These are phyloP conservation scores for Metschnikowia lochheadii DNA, from an alignment of 805 yeast genomes.

Conservation along the genomic window DNA sequence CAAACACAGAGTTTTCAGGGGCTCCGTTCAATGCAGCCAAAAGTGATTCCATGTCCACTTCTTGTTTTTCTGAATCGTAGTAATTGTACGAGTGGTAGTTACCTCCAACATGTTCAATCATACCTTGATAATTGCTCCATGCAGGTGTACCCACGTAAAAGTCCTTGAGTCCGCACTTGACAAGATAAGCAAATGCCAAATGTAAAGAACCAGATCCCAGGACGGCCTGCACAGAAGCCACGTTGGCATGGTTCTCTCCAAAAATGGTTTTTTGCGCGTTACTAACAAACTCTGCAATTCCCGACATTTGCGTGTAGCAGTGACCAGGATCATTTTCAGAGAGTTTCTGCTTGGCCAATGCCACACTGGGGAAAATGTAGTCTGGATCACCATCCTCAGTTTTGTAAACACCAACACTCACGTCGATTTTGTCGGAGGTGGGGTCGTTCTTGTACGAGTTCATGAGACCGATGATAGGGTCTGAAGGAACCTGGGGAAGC, in stretches of 20 bases:
- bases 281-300: constrained; percentile 33
- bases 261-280: constrained; percentile 36
- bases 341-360: constrained; percentile 32
- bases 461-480: constrained; percentile 19
- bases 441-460: constrained; percentile 21
- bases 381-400: constrained; percentile 31
- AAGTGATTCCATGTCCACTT: constrained; percentile 27
- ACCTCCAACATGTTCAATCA: constrained; percentile 32
- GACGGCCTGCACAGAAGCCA: constrained; percentile 37
- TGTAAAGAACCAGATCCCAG: constrained; percentile 43
- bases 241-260: constrained; percentile 27
- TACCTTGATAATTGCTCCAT: constrained; percentile 38
- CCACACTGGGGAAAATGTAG: constrained; percentile 37
- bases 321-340: constrained; percentile 38
- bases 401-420: constrained; percentile 45
- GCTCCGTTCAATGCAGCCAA: constrained; percentile 27
- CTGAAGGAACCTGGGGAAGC: constrained; percentile 11
- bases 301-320: constrained; percentile 41
- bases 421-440: constrained; percentile 34
- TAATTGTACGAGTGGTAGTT: constrained; percentile 25
- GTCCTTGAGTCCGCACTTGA: constrained; percentile 14
- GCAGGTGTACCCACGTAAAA: constrained; percentile 36
- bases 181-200: constrained; percentile 31
- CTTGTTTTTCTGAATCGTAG: constrained; percentile 26
- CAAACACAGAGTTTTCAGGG: constrained; percentile 29